phyloP scores from a whole-genome alignment of 2,329 filamentous ascomycete species.

The Paracoccidioides brasiliensis region DNA sequence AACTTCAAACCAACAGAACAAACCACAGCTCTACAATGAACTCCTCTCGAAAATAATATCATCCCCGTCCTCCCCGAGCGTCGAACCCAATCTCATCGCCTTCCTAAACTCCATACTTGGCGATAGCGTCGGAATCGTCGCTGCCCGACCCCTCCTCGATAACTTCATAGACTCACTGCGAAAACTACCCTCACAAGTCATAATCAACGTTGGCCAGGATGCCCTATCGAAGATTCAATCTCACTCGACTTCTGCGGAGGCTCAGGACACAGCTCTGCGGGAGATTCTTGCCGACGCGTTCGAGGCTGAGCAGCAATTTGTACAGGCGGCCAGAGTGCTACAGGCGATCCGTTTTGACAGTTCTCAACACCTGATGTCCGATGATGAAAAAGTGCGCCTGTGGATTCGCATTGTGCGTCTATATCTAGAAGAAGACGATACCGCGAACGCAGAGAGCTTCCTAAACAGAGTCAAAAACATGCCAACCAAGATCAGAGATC shows the following conservation, averaged over 20 bases:
- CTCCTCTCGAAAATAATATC: slow-evolving; percentile 45
- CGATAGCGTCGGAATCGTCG: slow-evolving; percentile 62
- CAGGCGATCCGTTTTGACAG: slow-evolving; percentile 78
- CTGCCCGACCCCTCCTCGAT: slow-evolving; percentile 56
- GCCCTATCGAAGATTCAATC: slow-evolving; percentile 55
- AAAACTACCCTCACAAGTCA: slow-evolving; percentile 43
- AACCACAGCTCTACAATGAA: slow-evolving; percentile 43
- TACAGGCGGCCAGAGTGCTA: slow-evolving; percentile 61
- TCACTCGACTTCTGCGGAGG: slow-evolving; percentile 63
- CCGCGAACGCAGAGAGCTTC: slow-evolving; percentile 68
- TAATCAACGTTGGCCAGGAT: slow-evolving; percentile 62
- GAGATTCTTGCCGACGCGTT: slow-evolving; percentile 72
- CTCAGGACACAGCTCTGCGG: slow-evolving; percentile 65
- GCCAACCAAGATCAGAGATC: slow-evolving; percentile 54
- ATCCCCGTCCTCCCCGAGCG: slow-evolving; percentile 31
- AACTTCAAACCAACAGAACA: slow-evolving; percentile 35
- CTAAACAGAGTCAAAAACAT: slow-evolving; percentile 93
- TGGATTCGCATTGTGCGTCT: slow-evolving; percentile 93
- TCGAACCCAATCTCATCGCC: slow-evolving; percentile 51
- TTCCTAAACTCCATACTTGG: slow-evolving; percentile 57
- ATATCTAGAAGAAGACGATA: slow-evolving; percentile 88
- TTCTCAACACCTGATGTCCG: slow-evolving; percentile 70
- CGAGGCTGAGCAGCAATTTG: slow-evolving; percentile 69
- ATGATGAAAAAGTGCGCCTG: slow-evolving; percentile 67
- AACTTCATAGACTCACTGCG: slow-evolving; percentile 53